Evolutionary conservation across 2,329 filamentous ascomycete species (phyloP), one percentile per base, ranked within the genome.

Genomic region (Blastomyces percursus): DNA sequence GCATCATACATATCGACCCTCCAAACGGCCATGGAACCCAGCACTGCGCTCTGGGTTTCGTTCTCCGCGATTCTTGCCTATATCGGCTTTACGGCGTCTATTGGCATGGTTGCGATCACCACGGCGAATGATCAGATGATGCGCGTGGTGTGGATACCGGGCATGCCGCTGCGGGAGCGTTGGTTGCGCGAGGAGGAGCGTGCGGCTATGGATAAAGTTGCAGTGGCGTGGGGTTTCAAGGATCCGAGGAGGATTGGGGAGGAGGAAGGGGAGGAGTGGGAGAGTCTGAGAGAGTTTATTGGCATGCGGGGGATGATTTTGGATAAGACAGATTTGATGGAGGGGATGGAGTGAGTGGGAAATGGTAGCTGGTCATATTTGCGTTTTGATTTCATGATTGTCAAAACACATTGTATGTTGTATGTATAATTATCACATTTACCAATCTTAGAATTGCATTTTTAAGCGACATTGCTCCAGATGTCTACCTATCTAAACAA

Each of bases 71-170:
- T 94, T 59, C 78, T 93, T 65, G 89, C 91, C 7, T 99, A 97
- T 73, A 81, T 95, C 51, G 83, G 85, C 24, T 90, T 91, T 66
- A 91, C 91, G 4, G 86, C 85, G 3, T 90, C 87, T 11, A 84
- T 97, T 61, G 94, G 93, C 2, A 78, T 94, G 51, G 85, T 97
- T 46, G 91, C 93, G 9, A 79, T 95, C 64, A 86, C 90, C 32
- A 96, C 93, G 42, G 82, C 87, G 64, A 96, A 96, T 75, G 92
- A 97, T 73, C 91, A 97, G 75, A 96, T 96, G 90, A 87, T 88
- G 70, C 85, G 94, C 24, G 91, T 97, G 5, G 92, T 90, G 1
- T 99, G 94, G 94, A 82, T 88, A 9, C 85, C 85, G 0, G 94
- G 94, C 12, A 87, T 90, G 42, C 88, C 90, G 27, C 77, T 97